Conservation (phyloP, 1,284 basidiomycete species). For the Schizophyllum amplum region DNA sequence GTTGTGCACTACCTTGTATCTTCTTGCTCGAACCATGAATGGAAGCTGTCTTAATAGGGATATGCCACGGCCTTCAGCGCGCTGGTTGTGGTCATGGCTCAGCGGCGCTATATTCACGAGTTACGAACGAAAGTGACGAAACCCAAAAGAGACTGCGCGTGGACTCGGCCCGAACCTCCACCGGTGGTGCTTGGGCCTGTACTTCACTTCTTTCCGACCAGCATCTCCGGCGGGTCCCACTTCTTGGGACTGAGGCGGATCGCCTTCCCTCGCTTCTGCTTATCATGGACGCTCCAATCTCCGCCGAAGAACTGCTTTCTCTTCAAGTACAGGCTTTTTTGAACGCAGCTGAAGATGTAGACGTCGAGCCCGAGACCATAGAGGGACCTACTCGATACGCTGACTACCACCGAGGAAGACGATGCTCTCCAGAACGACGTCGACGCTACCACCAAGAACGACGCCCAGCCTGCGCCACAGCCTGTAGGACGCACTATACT, state of each 20-base stretch:
- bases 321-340: constrained; percentile 57
- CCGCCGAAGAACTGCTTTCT: constrained; percentile 20
- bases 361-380: constrained; percentile 51
- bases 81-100: too few relatives aligned
- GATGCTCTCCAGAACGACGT: constrained; percentile 12
- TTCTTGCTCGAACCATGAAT: not conserved
- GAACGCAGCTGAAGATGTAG: constrained; percentile 58
- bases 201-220: not conserved
- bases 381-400: constrained; percentile 52
- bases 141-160: too few relatives aligned
- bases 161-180: too few relatives aligned
- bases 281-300: not conserved
- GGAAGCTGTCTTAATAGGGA: not conserved
- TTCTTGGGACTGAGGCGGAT: not conserved
- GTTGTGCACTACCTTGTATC: not conserved
- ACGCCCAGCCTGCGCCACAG: not conserved
- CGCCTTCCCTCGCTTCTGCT: not conserved
- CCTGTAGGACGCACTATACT: constrained; percentile 3
- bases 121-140: too few relatives aligned
- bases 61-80: too few relatives aligned
- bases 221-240: not conserved
- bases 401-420: constrained; percentile 21
- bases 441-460: not conserved
- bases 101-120: too few relatives aligned
- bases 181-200: not conserved